These are phyloP conservation scores for Asparagopsis taxiformis DNA, from an alignment of 31 red algal species.

Conservation along the genomic window DNA sequence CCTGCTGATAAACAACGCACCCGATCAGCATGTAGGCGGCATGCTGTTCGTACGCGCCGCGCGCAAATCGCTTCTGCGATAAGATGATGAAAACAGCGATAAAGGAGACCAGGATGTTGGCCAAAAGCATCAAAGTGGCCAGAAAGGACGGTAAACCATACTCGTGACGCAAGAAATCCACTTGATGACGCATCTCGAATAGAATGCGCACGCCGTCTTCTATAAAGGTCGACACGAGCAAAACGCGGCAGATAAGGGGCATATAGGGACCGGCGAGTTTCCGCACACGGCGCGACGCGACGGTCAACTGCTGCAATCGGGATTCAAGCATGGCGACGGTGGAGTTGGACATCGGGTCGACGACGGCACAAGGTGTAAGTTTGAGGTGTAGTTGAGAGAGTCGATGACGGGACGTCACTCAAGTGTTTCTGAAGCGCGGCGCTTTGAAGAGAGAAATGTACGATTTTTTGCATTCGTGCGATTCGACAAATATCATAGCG, in stretches of 20 bases:
- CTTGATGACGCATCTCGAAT: slow-evolving; percentile 81
- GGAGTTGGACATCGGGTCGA: slow-evolving; percentile 5
- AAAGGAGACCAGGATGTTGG: slow-evolving; percentile 70
- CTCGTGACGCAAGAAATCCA: slow-evolving; percentile 73
- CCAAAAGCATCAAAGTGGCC: slow-evolving; percentile 66
- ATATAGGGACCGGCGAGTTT: slow-evolving; percentile 56
- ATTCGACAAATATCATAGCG: too few species aligned
- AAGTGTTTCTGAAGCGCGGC: too few species aligned
- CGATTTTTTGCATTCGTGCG: too few species aligned
- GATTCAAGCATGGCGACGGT: too few species aligned
- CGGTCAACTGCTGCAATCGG: too few species aligned
- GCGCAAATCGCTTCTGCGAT: slow-evolving; percentile 41
- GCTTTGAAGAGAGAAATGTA: too few species aligned
- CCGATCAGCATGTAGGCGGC: slow-evolving; percentile 82
- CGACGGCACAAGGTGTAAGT: too few species aligned
- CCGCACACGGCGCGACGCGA: too few species aligned
- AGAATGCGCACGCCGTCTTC: slow-evolving; percentile 94
- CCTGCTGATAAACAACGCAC: slow-evolving; percentile 87
- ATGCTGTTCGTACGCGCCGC: slow-evolving; percentile 68
- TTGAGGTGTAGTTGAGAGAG: background rate
- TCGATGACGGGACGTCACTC: too few species aligned
- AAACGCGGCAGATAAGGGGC: slow-evolving; percentile 70
- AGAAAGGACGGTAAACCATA: slow-evolving; percentile 77
- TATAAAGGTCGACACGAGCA: slow-evolving; percentile 93
- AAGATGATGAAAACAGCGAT: slow-evolving; percentile 53